Evolutionary conservation across 345 rosid genomes (phyloP), one percentile per base, ranked within the genome.

Genomic region (Salix caprea): DNA sequence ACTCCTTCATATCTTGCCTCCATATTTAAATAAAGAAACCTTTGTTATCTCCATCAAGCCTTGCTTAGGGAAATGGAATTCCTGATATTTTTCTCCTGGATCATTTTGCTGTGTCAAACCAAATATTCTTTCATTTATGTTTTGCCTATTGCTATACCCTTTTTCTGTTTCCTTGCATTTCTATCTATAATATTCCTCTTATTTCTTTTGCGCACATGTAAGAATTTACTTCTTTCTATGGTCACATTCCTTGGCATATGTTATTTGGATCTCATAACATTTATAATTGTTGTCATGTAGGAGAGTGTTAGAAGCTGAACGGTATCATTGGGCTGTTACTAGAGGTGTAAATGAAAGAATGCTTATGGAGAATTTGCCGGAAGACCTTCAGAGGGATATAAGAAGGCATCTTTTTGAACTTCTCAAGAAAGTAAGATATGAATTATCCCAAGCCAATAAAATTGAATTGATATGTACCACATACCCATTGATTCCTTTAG

Each of bases 311-410:
- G 88, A 87, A 79, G 95, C 99, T 78, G 99, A 95, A 85, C 82
- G 92, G 62, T 95, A 88, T 65, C 82, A 82, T 79, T 95, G 97
- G 97, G 92, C 97, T 72, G 93, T 96, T 30, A 92, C 97, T 5
- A 89, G 96, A 88, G 99, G 98, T 30, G 92, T 91, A 66, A 89
- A 91, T 65, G 98, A 91, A 80, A 95, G 84, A 52, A 66, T 77
- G 82, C 90, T 92, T 10, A 74, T 94, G 67, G 87, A 88, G 76
- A 89, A 88, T 84, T 83, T 94, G 85, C 97, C 98, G 2, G 98
- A 94, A 79, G 97, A 92, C 72, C 87, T 94, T 76, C 97, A 89
- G 71, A 88, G 91, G 84, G 97, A 94, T 24, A 90, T 94, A 82
- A 87, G 94, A 80, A 89, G 94, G 32, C 97, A 94, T 67, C 95